Evolutionary conservation across 768 basidiomycete species (phyloP).

Genomic region (Suillus spraguei): DNA sequence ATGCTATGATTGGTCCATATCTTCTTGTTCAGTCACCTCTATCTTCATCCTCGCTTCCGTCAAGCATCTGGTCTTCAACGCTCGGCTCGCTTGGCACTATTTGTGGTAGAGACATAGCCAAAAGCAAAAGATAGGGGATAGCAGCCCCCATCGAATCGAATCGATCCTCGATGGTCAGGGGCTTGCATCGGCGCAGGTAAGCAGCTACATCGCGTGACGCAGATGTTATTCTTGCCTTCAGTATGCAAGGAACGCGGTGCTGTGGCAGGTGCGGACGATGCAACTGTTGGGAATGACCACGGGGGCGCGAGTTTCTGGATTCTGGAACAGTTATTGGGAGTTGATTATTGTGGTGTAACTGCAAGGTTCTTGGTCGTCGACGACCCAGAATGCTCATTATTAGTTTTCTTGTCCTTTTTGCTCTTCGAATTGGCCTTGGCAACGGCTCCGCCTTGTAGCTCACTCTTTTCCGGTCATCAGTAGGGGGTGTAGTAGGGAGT

Average conservation of each 20-base stretch:
- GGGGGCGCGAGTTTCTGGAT: conserved; percentile 72
- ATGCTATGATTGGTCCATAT: conserved; percentile 34
- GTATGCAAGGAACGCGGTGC: conserved; percentile 78
- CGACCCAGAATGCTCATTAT: not conserved
- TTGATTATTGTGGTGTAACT: not conserved
- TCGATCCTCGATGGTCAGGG: conserved; percentile 73
- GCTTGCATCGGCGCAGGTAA: conserved; percentile 80
- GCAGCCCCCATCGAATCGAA: conserved; percentile 89
- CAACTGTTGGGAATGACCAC: conserved; percentile 76
- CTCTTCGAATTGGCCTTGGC: not conserved
- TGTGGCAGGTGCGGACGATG: conserved; percentile 74
- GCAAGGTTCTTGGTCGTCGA: not conserved
- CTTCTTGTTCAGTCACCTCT: conserved; percentile 53
- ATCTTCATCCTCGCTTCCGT: conserved; percentile 74
- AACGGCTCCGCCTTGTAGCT: not conserved
- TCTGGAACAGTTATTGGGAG: conserved; percentile 23
- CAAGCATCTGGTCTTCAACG: conserved; percentile 72
- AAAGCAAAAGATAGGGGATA: conserved; percentile 71
- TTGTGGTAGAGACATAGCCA: conserved; percentile 69
- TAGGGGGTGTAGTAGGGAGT: too few species aligned
- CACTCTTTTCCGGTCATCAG: conserved; percentile 1
- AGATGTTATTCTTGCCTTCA: conserved; percentile 82
- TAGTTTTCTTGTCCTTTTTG: not conserved
- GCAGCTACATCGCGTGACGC: conserved; percentile 77
- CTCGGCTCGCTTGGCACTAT: conserved; percentile 74